Percentiles rank a stretch among this genome's conserved stretches.
Conservation (phyloP, 2,329 filamentous ascomycete genomes). For the Talaromyces sp. region DNA sequence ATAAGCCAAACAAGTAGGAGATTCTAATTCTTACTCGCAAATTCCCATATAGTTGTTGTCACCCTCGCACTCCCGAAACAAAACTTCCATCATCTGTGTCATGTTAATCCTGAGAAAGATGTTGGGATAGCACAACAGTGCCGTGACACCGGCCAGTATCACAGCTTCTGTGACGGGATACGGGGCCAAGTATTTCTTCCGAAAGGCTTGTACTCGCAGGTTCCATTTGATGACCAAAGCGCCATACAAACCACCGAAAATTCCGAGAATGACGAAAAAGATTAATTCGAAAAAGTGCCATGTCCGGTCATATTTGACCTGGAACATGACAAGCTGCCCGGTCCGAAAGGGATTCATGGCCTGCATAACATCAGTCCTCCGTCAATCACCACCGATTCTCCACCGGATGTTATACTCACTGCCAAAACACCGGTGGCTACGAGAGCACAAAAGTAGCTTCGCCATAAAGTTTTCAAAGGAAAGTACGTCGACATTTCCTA, state of each 20-base stretch:
- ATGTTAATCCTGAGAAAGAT: slow-evolving; percentile 94
- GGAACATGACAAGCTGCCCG: slow-evolving; percentile 98
- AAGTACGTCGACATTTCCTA: slow-evolving; percentile 94
- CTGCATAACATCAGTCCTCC: slow-evolving; percentile 23
- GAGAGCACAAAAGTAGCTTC: slow-evolving; percentile 94
- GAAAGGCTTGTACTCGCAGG: slow-evolving; percentile 79
- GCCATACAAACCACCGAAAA: slow-evolving; percentile 92
- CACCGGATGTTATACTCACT: slow-evolving; percentile 32
- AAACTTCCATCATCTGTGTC: slow-evolving; percentile 98
- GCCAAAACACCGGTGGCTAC: slow-evolving; percentile 90
- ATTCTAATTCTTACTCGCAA: slow-evolving; percentile 59
- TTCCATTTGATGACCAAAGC: slow-evolving; percentile 99
- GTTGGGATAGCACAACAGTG: slow-evolving; percentile 93
- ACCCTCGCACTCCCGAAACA: slow-evolving; percentile 90
- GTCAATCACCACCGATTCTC: background rate
- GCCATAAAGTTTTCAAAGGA: slow-evolving; percentile 94
- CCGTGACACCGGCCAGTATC: slow-evolving; percentile 74
- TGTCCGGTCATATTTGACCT: slow-evolving; percentile 87
- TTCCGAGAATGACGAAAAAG: slow-evolving; percentile 85
- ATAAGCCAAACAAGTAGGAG: background rate
- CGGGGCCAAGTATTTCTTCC: slow-evolving; percentile 81
- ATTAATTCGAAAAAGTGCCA: slow-evolving; percentile 98
- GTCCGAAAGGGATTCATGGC: slow-evolving; percentile 98
- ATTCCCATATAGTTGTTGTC: slow-evolving; percentile 83
- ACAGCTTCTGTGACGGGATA: slow-evolving; percentile 86